Evolutionary conservation across 1,284 basidiomycete genomes (phyloP), one percentile per base, ranked within the genome.

Genomic region (Malassezia furfur): DNA sequence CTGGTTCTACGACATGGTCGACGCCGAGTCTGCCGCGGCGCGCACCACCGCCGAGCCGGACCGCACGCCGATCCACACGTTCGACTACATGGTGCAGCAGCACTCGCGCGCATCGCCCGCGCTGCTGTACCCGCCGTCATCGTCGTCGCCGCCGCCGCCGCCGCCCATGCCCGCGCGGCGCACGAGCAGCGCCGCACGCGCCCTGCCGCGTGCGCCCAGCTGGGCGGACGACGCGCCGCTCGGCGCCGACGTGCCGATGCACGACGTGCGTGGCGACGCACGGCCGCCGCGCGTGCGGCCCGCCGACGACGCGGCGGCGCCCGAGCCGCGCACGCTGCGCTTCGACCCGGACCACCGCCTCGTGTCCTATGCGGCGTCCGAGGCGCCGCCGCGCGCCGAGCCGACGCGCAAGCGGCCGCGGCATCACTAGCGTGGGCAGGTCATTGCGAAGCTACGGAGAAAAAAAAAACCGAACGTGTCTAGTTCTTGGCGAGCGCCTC

Each of bases 401-500:
- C 21, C 21, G 7, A 21, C 21, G 2, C 17, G 38, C 10, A 21
- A 21, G n/a, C 38, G 21, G 19, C 10, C 5, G 2, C 21, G 21
- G 11, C 19, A 22, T 7, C 5, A 39, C 3, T 39, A 21, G 21
- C 5, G 5, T 5, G 14, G 17, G 19, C 3, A 21, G 4, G 3
- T 10, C 37, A 6, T 21, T 41, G 17, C 17, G 21, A n/a, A n/a
- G n/a, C n/a, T n/a, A n/a, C n/a, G n/a, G n/a, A n/a, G n/a, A n/a
- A n/a, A n/a, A n/a, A n/a, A n/a, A n/a, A n/a, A n/a, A n/a, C n/a
- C n/a, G n/a, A n/a, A n/a, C n/a, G n/a, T n/a, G n/a, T 28, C 25
- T 28, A 28, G 25, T 14, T 10, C 40, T 43, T 22, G 30, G 40
- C 40, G 14, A 43, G 40, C 30, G 65, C 69, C 48, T 67, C 64